Base-by-base conservation (phyloP, 2,329 filamentous ascomycete genomes). In the Alternaria brassicicola region DNA sequence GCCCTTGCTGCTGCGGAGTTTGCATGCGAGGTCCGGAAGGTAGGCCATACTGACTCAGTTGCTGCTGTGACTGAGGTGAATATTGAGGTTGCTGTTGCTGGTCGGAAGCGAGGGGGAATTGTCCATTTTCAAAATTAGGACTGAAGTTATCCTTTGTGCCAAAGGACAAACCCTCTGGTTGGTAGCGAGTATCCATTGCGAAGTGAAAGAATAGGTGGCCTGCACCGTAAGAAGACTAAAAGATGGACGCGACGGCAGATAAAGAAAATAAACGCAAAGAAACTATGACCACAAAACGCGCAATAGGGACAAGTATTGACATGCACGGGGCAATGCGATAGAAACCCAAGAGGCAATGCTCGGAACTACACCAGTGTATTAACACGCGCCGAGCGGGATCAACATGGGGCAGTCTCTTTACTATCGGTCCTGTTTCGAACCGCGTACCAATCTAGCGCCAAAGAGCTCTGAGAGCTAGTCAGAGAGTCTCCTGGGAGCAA, bases 111-210 rank as follows among this genome's bases (percentile, higher is more conserved):
- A 57, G 57, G 30, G 62, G 46, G 28, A 66, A 67, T 39, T 52
- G 62, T n/a, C 52, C 42, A 45, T 57, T 61, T 54, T 69, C 61
- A 48, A 63, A 62, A 52, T 70, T 68, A 38, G 60, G 62, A 41
- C 57, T 66, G 59, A 67, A 72, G 43, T 45, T 56, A 49, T 62
- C 61, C 45, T 58, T 67, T 61, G 56, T 68, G 39, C 68, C 69
- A 57, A 70, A 70, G 36, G 68, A 66, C 53, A 70, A 50, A 30
- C 67, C 64, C 53, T 69, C 62, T 33, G 68, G 67, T 52, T 72
- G 68, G 48, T 67, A 74, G 52, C 66, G 67, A 59, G 66, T 66
- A 53, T 75, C 71, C 72, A 75, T 75, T 63, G 60, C 61, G 64
- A 55, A 59, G 51, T 64, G 43, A 61, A 25, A 52, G 58, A 54